Evolutionary conservation across 129 eudicot species (phyloP).

Genomic region (Arctium minus): DNA sequence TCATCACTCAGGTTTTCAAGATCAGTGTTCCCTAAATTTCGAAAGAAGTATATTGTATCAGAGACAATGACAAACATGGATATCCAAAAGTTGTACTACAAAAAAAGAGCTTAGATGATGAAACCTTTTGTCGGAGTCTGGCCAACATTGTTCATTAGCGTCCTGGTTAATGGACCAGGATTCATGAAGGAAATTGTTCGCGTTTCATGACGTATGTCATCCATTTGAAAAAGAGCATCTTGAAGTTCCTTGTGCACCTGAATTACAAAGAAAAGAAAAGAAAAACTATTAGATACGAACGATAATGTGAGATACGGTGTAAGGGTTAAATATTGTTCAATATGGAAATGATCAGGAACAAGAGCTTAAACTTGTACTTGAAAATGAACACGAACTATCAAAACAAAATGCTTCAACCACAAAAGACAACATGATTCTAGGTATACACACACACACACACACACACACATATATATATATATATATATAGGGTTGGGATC

Average conservation of each 20-base stretch:
- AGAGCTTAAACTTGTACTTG: constrained; percentile 1
- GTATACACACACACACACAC: background rate
- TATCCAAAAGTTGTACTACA: background rate
- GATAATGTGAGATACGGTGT: background rate
- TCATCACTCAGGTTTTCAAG: constrained; percentile 24
- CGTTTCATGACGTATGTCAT: constrained; percentile 85
- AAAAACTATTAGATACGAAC: background rate
- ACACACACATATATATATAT: no score
- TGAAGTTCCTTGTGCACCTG: constrained; percentile 94
- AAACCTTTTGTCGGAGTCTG: constrained; percentile 38
- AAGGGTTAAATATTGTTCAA: background rate
- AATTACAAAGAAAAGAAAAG: background rate
- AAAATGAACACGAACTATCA: background rate
- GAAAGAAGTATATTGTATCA: constrained; percentile 8
- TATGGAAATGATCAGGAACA: background rate
- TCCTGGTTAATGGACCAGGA: constrained; percentile 71
- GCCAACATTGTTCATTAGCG: constrained; percentile 52
- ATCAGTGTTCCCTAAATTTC: constrained; percentile 33
- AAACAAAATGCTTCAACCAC: constrained; percentile 9
- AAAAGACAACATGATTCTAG: background rate
- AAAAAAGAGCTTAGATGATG: background rate
- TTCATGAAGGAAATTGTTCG: constrained; percentile 68
- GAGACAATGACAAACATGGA: constrained; percentile 1
- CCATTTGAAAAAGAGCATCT: constrained; percentile 87
- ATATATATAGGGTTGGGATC: no score